A percentile compares a stretch with the other conserved stretches of the same genome.
These are phyloP conservation scores for Dichotomopilus funicola DNA, from an alignment of 2,329 filamentous ascomycete genomes.

Conservation along the genomic window DNA sequence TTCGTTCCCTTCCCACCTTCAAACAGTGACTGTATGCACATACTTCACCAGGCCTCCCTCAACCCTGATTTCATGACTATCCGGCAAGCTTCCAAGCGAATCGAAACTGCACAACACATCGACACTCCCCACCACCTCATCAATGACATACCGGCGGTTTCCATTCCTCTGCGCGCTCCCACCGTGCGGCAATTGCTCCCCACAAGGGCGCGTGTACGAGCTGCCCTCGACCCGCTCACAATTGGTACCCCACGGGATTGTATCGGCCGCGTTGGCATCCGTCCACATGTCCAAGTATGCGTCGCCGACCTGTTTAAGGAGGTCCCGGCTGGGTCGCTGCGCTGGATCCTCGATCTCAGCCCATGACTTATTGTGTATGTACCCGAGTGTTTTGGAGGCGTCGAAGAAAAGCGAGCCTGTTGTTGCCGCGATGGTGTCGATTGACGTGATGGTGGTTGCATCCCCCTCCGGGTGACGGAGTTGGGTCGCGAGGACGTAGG, in stretches of 20 bases:
- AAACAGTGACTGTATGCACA: slow-evolving; percentile 33
- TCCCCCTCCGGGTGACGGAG: slow-evolving; percentile 26
- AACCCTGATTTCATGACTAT: slow-evolving; percentile 31
- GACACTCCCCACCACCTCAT: slow-evolving; percentile 31
- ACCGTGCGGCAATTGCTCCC: slow-evolving; percentile 26
- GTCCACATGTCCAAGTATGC: slow-evolving; percentile 36
- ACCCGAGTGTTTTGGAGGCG: slow-evolving; percentile 28
- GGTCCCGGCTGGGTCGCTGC: slow-evolving; percentile 25
- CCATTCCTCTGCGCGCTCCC: slow-evolving; percentile 28
- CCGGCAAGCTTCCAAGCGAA: slow-evolving; percentile 28
- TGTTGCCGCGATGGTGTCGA: slow-evolving; percentile 33
- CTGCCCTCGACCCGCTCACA: slow-evolving; percentile 33
- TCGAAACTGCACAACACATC: slow-evolving; percentile 33
- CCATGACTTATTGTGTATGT: slow-evolving; percentile 31
- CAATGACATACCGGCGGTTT: slow-evolving; percentile 32
- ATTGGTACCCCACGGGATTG: slow-evolving; percentile 31
- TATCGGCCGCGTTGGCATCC: slow-evolving; percentile 28
- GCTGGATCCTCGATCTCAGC: slow-evolving; percentile 20
- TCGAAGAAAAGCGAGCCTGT: slow-evolving; percentile 34
- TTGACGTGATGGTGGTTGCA: slow-evolving; percentile 25
- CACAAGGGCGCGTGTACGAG: slow-evolving; percentile 28
- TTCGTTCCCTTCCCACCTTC: neutral
- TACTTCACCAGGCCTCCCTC: slow-evolving; percentile 32
- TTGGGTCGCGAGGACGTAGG: slow-evolving; percentile 32
- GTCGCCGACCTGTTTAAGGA: slow-evolving; percentile 31